Base-by-base conservation (phyloP, 208 protist species). In the Acanthamoeba pearcei region DNA sequence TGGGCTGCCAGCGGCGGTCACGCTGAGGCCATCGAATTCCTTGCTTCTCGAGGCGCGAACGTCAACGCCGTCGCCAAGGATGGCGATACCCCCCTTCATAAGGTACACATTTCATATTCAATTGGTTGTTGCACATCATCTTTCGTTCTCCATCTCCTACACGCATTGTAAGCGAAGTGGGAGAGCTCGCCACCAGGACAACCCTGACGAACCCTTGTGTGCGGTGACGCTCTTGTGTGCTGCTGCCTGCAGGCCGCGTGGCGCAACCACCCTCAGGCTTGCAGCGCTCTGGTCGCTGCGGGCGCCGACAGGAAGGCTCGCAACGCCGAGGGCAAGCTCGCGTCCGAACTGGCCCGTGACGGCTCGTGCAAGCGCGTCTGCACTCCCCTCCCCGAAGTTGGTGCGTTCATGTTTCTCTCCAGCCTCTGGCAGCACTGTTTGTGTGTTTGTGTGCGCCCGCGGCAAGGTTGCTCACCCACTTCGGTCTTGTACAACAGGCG, bases 1-100 rank as follows among this genome's bases (percentile, higher is more conserved):
- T 91, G 85, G 85, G 85, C 85, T n/a, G 85, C 85, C 57, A 91
- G 85, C 57, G 85, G 60, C 35, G 85, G 85, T 49, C 85, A 91
- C 38, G 32, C 46, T 13, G 85, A 91, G 32, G 85, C 85, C 57
- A 91, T 91, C 38, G 62, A 91, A 51, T 91, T n/a, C 24, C 62
- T 91, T 32, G 27, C 32, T 24, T 66, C 85, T 2, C 27, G 62
- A 38, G 62, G 62, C 32, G 85, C 85, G 5, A 91, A 91, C 32
- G 60, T 72, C 8, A 91, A 91, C 57, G 85, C 85, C 17, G 60
- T 74, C 13, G 62, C 53, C 85, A 91, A 91, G 60, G 60, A 91
- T 53, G 85, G 85, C n/a, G 85, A 91, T 32, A 91, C 85, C 57
- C 85, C 85, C 57, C 62, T 91, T 10, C 85, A 91, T 57, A 91